Evolutionary conservation across 1,139 yeast species (phyloP).

Genomic region (Blastobotrys illinoisensis): DNA sequence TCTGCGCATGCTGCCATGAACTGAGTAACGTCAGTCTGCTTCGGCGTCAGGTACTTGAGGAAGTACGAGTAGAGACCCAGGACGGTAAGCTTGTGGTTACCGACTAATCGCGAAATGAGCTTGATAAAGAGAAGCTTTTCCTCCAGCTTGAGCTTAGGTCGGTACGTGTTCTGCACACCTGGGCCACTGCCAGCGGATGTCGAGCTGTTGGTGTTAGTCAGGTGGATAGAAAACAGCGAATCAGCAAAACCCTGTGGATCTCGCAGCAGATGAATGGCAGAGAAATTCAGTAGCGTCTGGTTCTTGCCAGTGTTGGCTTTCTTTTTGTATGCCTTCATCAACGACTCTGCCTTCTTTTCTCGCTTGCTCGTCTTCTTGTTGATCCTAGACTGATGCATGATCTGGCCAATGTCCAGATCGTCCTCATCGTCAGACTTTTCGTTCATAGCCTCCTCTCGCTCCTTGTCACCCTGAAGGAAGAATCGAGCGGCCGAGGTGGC

Average conservation of each 20-base stretch:
- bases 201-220: conserved; percentile 51
- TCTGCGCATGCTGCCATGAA: conserved; percentile 96
- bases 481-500: conserved; percentile 86
- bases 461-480: conserved; percentile 92
- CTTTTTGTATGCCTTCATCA: conserved; percentile 62
- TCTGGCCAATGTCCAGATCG: conserved; percentile 38
- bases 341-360: conserved; percentile 69
- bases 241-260: conserved; percentile 99
- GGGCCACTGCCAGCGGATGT: background rate
- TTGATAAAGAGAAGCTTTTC: conserved; percentile 87
- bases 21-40: conserved; percentile 90
- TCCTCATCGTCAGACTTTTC: conserved; percentile 67
- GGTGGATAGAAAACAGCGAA: conserved; percentile 61
- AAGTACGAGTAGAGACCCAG: conserved; percentile 85
- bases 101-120: conserved; percentile 78
- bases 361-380: conserved; percentile 80
- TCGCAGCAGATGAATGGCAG: conserved; percentile 86
- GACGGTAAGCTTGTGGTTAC: conserved; percentile 88
- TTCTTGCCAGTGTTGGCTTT: conserved; percentile 42
- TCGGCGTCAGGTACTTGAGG: conserved; percentile 85
- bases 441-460: conserved; percentile 79
- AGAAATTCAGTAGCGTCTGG: conserved; percentile 70
- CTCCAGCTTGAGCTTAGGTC: conserved; percentile 63
- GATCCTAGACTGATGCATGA: conserved; percentile 75
- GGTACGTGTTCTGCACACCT: conserved; percentile 7